These are phyloP conservation scores for Lumnitzera littorea DNA, from an alignment of 345 rosid species.

Conservation along the genomic window DNA sequence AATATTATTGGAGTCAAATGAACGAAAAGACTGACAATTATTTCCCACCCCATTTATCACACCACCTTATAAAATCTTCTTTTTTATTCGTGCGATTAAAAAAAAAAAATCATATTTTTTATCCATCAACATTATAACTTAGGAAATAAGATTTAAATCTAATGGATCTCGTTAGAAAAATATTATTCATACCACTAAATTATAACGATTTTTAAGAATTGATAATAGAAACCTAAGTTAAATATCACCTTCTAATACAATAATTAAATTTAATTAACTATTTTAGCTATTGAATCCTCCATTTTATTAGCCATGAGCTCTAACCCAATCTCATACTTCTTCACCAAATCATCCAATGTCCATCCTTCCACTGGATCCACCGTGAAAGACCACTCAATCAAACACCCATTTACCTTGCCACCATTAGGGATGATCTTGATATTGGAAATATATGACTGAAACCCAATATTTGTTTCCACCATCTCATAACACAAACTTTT, in stretches of 20 bases:
- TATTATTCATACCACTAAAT: too few species aligned
- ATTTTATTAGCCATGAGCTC: conserved; percentile 21
- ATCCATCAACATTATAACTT: too few species aligned
- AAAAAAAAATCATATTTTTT: too few species aligned
- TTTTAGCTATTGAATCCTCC: conserved; percentile 17
- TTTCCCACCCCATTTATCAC: too few species aligned
- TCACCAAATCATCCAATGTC: conserved; percentile 32
- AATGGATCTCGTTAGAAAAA: too few species aligned
- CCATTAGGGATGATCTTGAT: conserved; percentile 23
- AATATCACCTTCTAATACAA: too few species aligned
- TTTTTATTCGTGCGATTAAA: not conserved
- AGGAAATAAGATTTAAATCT: too few species aligned
- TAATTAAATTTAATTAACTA: too few species aligned
- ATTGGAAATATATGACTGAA: conserved; percentile 42
- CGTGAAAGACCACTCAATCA: conserved; percentile 49
- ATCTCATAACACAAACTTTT: conserved; percentile 41
- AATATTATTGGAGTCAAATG: too few species aligned
- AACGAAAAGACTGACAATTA: too few species aligned
- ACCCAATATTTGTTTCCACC: conserved; percentile 49
- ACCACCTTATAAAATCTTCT: not conserved
- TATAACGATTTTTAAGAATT: too few species aligned
- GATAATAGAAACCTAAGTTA: too few species aligned
- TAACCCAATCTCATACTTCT: conserved; percentile 27
- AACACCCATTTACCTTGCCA: conserved; percentile 28
- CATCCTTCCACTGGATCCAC: conserved; percentile 53